phyloP scores from a whole-genome alignment of 1,284 basidiomycete genomes.

The Flammula alnicola region DNA sequence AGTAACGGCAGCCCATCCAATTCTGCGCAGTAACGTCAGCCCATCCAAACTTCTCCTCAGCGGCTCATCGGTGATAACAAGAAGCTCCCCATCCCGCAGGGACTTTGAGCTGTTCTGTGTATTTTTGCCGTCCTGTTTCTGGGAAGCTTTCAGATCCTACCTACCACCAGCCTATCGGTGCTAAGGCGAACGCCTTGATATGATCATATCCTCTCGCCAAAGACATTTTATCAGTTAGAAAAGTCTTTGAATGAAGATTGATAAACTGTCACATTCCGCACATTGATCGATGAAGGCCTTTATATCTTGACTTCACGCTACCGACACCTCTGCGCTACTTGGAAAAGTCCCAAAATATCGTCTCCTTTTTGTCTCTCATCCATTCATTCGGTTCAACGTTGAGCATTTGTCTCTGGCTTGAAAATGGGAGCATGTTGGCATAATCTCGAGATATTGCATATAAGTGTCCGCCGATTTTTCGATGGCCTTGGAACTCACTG shows the following conservation, averaged over 20 bases:
- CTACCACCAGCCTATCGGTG: conserved; percentile 38
- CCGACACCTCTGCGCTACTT: conserved; percentile 41
- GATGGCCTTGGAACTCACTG: background rate
- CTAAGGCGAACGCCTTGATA: conserved; percentile 29
- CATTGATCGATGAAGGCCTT: conserved; percentile 41
- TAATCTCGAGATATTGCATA: background rate
- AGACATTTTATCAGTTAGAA: conserved; percentile 35
- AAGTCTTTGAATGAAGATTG: too few species aligned
- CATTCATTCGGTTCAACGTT: too few species aligned
- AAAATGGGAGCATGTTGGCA: conserved; percentile 3
- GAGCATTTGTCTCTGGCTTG: background rate
- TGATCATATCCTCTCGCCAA: conserved; percentile 41
- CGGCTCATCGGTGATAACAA: conserved; percentile 39
- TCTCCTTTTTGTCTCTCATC: conserved; percentile 31
- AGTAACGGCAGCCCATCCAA: conserved; percentile 40
- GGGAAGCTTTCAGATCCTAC: conserved; percentile 8
- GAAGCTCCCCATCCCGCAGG: conserved; percentile 38
- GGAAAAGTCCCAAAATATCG: conserved; percentile 38
- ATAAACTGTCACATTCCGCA: too few species aligned
- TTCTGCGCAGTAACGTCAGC: conserved; percentile 29
- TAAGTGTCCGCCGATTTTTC: conserved; percentile 3
- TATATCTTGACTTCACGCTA: conserved; percentile 42
- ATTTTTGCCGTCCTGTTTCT: conserved; percentile 35
- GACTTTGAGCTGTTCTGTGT: conserved; percentile 23
- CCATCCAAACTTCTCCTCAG: conserved; percentile 40